phyloP scores from a whole-genome alignment of 371 early-diverging fungal species.

The Fennellomyces sp. region DNA sequence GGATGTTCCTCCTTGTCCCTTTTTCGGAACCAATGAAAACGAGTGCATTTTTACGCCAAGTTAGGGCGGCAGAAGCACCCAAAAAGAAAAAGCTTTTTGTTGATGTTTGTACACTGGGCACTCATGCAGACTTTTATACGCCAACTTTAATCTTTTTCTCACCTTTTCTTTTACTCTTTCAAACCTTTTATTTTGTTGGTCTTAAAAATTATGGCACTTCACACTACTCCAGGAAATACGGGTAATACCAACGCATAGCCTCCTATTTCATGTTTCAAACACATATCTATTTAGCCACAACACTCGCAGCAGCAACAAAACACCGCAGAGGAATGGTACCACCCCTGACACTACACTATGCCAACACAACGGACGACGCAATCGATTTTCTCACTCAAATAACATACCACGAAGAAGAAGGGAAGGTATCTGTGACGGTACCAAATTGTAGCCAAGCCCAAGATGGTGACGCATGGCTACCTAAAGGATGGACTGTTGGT shows the following conservation, averaged over 20 bases:
- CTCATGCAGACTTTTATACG: constrained; percentile 1
- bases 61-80: background rate
- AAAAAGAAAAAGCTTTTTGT: background rate
- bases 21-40: background rate
- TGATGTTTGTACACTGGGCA: background rate
- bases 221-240: background rate
- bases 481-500: constrained; percentile 27
- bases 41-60: background rate
- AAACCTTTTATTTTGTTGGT: background rate
- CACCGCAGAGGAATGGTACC: background rate
- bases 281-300: background rate
- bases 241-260: background rate
- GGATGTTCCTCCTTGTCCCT: background rate
- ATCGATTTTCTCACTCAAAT: background rate
- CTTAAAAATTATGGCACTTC: background rate
- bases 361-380: background rate
- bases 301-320: background rate
- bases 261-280: background rate
- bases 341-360: background rate
- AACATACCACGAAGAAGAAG: background rate
- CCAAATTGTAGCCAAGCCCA: no score
- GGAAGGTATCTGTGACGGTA: background rate
- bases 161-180: background rate
- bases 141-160: background rate
- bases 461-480: constrained; percentile 11